Percentiles rank a stretch among this genome's conserved stretches.
Evolutionary conservation across 2,329 filamentous ascomycete genomes (phyloP).

Genomic region (Lecanicillium sp.): DNA sequence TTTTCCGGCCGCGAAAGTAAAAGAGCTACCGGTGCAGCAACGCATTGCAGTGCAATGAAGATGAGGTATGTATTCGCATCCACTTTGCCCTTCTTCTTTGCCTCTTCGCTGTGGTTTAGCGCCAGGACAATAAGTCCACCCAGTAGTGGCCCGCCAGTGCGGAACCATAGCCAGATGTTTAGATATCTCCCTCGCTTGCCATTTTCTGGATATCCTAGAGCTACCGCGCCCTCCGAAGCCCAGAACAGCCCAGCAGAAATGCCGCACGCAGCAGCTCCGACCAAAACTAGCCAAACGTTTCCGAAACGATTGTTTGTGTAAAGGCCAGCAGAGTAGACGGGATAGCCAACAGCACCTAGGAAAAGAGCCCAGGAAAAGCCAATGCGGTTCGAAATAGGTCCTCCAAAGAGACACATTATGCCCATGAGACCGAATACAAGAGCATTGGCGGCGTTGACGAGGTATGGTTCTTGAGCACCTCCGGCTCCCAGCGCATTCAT

Average conservation of each 20-base stretch:
- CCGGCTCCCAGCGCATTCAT: conserved; percentile 46
- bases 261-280: conserved; percentile 39
- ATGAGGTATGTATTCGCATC: conserved; percentile 18
- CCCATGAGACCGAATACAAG: conserved; percentile 37
- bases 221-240: conserved; percentile 40
- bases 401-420: conserved; percentile 38
- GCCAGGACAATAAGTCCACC: conserved; percentile 37
- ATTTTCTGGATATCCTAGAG: conserved; percentile 39
- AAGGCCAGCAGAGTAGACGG: conserved; percentile 36
- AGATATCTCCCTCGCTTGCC: conserved; percentile 33
- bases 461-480: conserved; percentile 38
- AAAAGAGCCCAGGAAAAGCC: conserved; percentile 36
- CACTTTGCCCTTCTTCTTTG: conserved; percentile 16
- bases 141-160: conserved; percentile 38
- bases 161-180: conserved; percentile 33
- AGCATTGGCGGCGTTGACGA: conserved; percentile 43
- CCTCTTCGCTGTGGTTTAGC: conserved; percentile 24
- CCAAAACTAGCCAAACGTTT: conserved; percentile 41
- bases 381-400: conserved; percentile 38
- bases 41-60: conserved; percentile 19
- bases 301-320: conserved; percentile 42
- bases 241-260: conserved; percentile 41
- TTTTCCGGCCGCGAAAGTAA: conserved; percentile 20
- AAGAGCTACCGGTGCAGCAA: conserved; percentile 17
- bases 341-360: conserved; percentile 37